These are phyloP conservation scores for Trypanosoma congolense DNA, from an alignment of 208 protist genomes.

Conservation along the genomic window DNA sequence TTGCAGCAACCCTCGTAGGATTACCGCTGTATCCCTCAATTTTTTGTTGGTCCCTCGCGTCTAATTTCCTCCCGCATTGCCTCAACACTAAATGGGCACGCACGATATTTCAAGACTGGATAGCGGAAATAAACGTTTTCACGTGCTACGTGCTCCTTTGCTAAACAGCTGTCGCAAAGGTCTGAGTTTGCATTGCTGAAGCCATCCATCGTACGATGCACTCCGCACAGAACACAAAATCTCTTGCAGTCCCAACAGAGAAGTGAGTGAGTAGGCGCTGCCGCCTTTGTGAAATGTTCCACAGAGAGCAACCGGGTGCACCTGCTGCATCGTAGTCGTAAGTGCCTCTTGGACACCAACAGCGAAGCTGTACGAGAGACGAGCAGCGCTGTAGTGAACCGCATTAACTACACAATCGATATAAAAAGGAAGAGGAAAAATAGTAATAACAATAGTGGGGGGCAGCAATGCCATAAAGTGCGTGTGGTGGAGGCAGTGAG, in stretches of 20 bases:
- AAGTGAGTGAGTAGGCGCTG: conserved; percentile 38
- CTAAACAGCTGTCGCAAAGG: conserved; percentile 60
- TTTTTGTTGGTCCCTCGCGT: conserved; percentile 22
- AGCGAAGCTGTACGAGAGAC: conserved; percentile 7
- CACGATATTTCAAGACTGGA: conserved; percentile 79
- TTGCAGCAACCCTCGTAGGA: not conserved
- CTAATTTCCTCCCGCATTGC: conserved; percentile 64
- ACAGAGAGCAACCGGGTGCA: conserved; percentile 66
- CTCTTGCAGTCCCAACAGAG: conserved; percentile 72
- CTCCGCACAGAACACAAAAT: conserved; percentile 65
- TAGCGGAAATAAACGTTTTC: conserved; percentile 88
- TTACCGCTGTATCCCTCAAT: not conserved
- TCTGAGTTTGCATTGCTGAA: conserved; percentile 42
- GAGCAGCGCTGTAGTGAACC: conserved; percentile 10
- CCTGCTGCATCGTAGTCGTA: conserved; percentile 50
- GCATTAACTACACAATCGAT: conserved; percentile 13
- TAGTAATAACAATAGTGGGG: too few species aligned
- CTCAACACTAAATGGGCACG: conserved; percentile 81
- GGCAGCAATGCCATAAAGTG: too few species aligned
- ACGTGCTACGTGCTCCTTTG: conserved; percentile 66
- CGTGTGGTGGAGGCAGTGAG: too few species aligned
- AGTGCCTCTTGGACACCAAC: conserved; percentile 63
- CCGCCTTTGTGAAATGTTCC: conserved; percentile 55
- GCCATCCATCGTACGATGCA: conserved; percentile 42
- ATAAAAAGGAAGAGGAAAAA: too few species aligned